A percentile compares a stretch with the other conserved stretches of the same genome.
Evolutionary conservation across 2,329 filamentous ascomycete genomes (phyloP).

Genomic region (Penicillium sp.): DNA sequence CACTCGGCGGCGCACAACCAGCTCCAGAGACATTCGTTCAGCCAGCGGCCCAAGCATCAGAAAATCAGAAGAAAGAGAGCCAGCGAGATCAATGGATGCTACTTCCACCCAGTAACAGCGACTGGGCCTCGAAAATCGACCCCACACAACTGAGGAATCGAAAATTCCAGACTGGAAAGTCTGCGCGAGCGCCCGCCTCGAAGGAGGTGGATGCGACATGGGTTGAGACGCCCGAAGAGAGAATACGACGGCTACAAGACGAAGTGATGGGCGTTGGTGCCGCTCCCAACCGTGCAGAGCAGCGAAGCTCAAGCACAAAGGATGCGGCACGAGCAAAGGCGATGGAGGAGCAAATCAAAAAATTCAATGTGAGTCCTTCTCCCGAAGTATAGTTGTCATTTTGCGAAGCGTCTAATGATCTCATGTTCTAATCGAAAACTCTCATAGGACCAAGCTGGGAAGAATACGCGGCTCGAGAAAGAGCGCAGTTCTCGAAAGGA

Average conservation of each 20-base stretch:
- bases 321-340: constrained; percentile 1
- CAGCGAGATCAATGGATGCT: constrained; percentile 87
- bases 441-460: constrained; percentile 47
- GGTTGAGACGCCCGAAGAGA: constrained; percentile 91
- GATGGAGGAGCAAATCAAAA: constrained; percentile 51
- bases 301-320: neutral
- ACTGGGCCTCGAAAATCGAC: constrained; percentile 65
- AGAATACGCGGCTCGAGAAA: constrained; percentile 46
- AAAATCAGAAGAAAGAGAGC: constrained; percentile 33
- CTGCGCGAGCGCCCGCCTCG: constrained; percentile 47
- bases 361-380: constrained; percentile 57
- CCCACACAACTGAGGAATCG: constrained; percentile 80
- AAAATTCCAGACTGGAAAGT: constrained; percentile 75
- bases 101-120: constrained; percentile 61
- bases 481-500: constrained; percentile 60
- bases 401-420: too few relatives aligned
- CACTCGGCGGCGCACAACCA: constrained; percentile 16
- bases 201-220: constrained; percentile 63
- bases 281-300: constrained; percentile 13
- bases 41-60: neutral
- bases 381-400: neutral
- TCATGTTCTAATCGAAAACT: neutral
- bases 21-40: neutral
- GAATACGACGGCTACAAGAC: constrained; percentile 75
- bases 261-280: constrained; percentile 73